phyloP scores from a whole-genome alignment of 441 rosid species.

The Corymbia citriodora region DNA sequence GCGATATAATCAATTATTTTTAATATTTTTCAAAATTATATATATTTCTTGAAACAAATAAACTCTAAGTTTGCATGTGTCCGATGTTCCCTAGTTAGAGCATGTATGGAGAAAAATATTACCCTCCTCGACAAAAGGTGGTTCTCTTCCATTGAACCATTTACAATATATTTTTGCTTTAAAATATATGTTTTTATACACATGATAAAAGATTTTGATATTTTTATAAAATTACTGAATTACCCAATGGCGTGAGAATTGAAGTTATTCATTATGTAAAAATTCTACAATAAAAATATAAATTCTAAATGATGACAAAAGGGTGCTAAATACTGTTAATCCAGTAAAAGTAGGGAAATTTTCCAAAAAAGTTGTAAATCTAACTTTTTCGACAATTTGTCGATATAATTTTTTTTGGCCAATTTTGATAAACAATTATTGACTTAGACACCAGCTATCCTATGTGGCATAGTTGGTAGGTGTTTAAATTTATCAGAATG shows the following conservation, averaged over 20 bases:
- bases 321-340: neutral
- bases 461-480: rapidly evolving
- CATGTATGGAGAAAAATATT: no score
- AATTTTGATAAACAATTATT: neutral
- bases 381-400: neutral
- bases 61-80: neutral
- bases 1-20: neutral
- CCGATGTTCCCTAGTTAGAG: neutral
- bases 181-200: neutral
- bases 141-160: neutral
- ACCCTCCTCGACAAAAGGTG: neutral
- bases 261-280: neutral
- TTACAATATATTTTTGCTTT: neutral
- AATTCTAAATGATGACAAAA: neutral
- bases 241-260: neutral
- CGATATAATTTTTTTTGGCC: neutral
- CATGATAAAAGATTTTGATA: neutral
- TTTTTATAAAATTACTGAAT: neutral
- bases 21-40: no score
- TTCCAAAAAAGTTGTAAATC: neutral
- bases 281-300: neutral
- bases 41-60: no score
- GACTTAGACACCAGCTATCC: neutral
- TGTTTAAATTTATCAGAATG: no score
- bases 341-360: neutral